A percentile compares a stretch with the other conserved stretches of the same genome.
Conservation (phyloP, 2,329 filamentous ascomycete species). For the Neofusicoccum ribis region DNA sequence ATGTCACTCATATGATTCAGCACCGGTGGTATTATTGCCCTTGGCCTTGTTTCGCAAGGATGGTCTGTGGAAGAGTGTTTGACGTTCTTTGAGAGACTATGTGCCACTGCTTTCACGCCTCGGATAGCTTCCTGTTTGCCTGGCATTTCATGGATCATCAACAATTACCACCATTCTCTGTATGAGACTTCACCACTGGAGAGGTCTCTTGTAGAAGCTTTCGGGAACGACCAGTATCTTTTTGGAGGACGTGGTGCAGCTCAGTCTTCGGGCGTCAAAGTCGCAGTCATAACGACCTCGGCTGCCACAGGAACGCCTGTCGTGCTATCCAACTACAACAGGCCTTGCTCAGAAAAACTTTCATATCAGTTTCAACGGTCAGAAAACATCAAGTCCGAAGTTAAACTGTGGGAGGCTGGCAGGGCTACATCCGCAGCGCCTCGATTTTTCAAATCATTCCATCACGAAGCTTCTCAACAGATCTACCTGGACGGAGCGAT, state of each 20-base stretch:
- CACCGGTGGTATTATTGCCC: constrained; percentile 47
- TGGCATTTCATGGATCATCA: constrained; percentile 33
- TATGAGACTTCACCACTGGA: constrained; percentile 41
- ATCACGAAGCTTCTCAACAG: constrained; percentile 48
- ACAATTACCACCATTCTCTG: constrained; percentile 31
- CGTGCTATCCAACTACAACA: constrained; percentile 49
- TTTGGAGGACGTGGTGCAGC: constrained; percentile 35
- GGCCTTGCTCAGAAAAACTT: constrained; percentile 31
- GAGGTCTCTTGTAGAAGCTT: constrained; percentile 34
- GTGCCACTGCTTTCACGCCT: constrained; percentile 44
- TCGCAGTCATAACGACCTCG: constrained; percentile 47
- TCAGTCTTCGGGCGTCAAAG: constrained; percentile 29
- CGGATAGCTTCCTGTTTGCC: constrained; percentile 37
- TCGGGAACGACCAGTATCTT: constrained; percentile 36
- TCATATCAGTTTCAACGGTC: constrained; percentile 43
- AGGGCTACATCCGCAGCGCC: constrained; percentile 54
- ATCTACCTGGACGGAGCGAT: constrained; percentile 54
- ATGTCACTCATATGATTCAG: too few relatives aligned
- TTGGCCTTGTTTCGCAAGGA: constrained; percentile 42
- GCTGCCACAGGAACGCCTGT: constrained; percentile 42
- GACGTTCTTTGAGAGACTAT: constrained; percentile 40
- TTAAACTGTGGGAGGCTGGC: constrained; percentile 55
- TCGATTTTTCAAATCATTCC: constrained; percentile 53
- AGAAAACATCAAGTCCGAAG: constrained; percentile 39
- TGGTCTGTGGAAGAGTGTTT: constrained; percentile 43